A percentile compares a stretch with the other conserved stretches of the same genome.
Evolutionary conservation across 306 rosid species (phyloP).

Genomic region (Fagus sylvatica): DNA sequence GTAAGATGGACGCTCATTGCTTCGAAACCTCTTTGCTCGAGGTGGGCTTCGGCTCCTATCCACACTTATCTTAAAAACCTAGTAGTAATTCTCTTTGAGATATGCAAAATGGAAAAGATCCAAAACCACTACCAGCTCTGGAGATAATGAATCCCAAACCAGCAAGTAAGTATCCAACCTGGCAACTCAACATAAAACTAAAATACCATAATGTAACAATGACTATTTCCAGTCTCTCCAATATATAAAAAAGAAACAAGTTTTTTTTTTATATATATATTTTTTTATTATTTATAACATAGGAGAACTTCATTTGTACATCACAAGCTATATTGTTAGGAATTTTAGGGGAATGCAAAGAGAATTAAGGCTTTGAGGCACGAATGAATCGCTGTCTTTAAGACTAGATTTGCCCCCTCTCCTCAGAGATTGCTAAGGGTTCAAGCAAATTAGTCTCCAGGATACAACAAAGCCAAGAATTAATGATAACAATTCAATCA

Average conservation of each 20-base stretch:
- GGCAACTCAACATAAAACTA: not conserved
- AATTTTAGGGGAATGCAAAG: no score
- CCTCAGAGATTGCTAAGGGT: no score
- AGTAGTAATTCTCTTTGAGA: not conserved
- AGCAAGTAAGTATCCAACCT: not conserved
- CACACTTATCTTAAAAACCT: not conserved
- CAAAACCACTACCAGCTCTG: not conserved
- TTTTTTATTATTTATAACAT: no score
- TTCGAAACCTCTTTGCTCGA: constrained; percentile 12
- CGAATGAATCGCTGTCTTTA: no score
- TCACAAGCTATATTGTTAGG: no score
- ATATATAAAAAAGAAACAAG: not conserved
- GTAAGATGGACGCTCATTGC: constrained; percentile 18
- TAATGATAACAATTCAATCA: no score
- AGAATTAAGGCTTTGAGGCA: no score
- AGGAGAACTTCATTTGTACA: no score
- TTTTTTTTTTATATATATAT: no score
- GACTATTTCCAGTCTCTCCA: not conserved
- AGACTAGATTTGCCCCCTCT: no score
- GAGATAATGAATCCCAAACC: not conserved
- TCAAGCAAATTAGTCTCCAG: no score
- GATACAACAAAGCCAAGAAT: no score
- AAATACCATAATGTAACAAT: not conserved
- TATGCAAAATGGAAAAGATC: not conserved
- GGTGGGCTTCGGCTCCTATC: constrained; percentile 17